Base-by-base conservation (phyloP, 2,329 filamentous ascomycete species). In the Peltaster fructicola region DNA sequence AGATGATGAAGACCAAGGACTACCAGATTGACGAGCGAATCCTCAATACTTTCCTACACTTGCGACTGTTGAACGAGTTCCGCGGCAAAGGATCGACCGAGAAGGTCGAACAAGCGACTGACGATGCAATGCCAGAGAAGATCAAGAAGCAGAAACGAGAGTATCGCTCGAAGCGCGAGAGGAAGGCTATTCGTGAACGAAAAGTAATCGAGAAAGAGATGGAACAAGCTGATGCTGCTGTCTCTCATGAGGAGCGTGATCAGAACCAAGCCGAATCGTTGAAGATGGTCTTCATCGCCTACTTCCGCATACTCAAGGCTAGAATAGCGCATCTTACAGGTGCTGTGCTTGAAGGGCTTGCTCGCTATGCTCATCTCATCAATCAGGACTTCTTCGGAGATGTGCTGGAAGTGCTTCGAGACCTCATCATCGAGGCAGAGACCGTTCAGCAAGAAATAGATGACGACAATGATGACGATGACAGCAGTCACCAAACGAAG, bases 371-470 rank as follows among this genome's bases (percentile, higher is more conserved):
- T 3, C 88, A 93, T 48, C 65, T 98, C 31, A 98, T 98, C 62
- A 98, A 98, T 56, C 82, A 98, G 46, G 81, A 98, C 47, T 95
- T 98, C 59, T 98, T 98, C 42, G 88, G 85, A 14, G 88, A 98
- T 46, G 63, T 98, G 15, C 67, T 98, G 7, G 88, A 95, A 53
- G 85, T 82, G 1, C 61, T 98, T 18, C 90, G 91, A 50, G 88
- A 98, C 35, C 66, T 98, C 21, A 85, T 95, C 40, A 68, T 70
- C 4, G 69, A 84, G 37, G 75, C 77, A 25, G 51, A 59, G 29
- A 48, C 41, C 8, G 43, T 52, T 10, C 48, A 56, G 26, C 44
- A 54, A n/a, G 47, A 41, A 9, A 59, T 63, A 0, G 50, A 50
- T 8, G 41, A 56, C 3, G 51, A 54, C 6, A 49, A 55, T 7